Evolutionary conservation across 164 flowering plant genomes (phyloP), one percentile per base, ranked within the genome.

Genomic region (Akebia trifoliata): DNA sequence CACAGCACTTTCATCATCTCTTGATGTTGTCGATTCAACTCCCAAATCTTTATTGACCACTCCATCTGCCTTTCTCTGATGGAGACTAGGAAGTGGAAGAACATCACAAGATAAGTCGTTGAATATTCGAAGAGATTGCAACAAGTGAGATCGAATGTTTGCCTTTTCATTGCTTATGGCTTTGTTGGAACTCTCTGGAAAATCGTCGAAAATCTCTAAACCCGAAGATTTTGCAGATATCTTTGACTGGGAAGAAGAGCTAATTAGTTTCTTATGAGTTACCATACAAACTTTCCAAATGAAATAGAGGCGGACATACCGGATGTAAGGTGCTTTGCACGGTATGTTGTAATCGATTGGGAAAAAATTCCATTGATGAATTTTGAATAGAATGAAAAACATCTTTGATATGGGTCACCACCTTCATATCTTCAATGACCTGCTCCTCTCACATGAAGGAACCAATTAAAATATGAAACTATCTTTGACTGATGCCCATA

Each of bases 361-460:
- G 59, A 50, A 61, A 43, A 64, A 68, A 60, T 48, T 52, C 69
- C 54, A 59, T 53, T 15, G 73, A 65, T 25, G 76, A 64, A 59
- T 67, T 80, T 59, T 79, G 83, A 42, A 78, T 65, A 28, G 78
- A 60, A 14, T 20, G 66, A 60, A 86, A 78, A 31, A 62, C 51
- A 57, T 80, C 69, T 71, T 69, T 77, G 55, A 84, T 66, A 66
- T 66, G 81, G 54, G 53, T 63, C 54, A 84, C 74, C 54, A 84
- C 48, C 70, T 76, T 67, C 62, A 74, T 24, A 74, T 84, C 78
- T 70, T 83, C 90, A 57, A 29, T 32, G 32, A 86, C 74, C 94
- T 86, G 82, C 64, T 51, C 63, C 52, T 35, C 61, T 9, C 45
- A 69, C 29, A 56, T 30, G 37, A 59, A 54, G 4, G 42, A 7